Conservation (phyloP, 2,329 filamentous ascomycete species). For the Fusarium goolgardi region DNA sequence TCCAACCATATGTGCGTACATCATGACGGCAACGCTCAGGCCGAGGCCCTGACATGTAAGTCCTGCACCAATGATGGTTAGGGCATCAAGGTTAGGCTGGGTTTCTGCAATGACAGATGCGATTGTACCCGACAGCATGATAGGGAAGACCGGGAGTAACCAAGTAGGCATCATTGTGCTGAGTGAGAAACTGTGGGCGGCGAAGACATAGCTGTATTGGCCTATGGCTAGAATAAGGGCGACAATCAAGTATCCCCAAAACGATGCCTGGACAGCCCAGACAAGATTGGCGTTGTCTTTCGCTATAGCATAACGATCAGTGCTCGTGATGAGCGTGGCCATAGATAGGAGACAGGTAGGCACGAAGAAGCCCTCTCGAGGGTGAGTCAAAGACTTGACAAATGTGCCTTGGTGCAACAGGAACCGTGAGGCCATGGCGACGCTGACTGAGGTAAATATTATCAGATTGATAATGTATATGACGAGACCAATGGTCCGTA, state of each 20-base stretch:
- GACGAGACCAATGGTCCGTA: conserved; percentile 71
- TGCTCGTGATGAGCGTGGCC: conserved; percentile 74
- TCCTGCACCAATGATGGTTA: conserved; percentile 74
- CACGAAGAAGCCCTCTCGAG: conserved; percentile 76
- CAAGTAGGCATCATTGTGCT: conserved; percentile 78
- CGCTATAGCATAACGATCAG: conserved; percentile 73
- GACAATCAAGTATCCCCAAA: conserved; percentile 74
- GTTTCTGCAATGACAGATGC: conserved; percentile 71
- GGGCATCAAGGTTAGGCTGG: conserved; percentile 66
- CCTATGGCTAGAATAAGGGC: conserved; percentile 70
- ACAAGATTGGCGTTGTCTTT: conserved; percentile 65
- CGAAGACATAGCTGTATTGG: conserved; percentile 76
- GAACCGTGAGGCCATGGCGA: conserved; percentile 69
- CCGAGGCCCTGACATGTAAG: conserved; percentile 77
- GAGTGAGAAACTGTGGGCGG: conserved; percentile 66
- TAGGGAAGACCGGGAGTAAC: conserved; percentile 79
- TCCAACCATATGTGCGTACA: conserved; percentile 78
- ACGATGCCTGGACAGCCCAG: conserved; percentile 69
- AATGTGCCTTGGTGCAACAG: conserved; percentile 66
- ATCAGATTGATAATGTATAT: conserved; percentile 76
- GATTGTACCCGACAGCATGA: conserved; percentile 78
- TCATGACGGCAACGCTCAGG: conserved; percentile 72
- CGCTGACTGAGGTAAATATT: conserved; percentile 68
- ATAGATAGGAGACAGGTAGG: conserved; percentile 76
- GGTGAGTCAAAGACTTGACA: conserved; percentile 67